Evolutionary conservation across 192 early-diverging fungal species (phyloP).

Genomic region (Umbelopsis ramanniana): DNA sequence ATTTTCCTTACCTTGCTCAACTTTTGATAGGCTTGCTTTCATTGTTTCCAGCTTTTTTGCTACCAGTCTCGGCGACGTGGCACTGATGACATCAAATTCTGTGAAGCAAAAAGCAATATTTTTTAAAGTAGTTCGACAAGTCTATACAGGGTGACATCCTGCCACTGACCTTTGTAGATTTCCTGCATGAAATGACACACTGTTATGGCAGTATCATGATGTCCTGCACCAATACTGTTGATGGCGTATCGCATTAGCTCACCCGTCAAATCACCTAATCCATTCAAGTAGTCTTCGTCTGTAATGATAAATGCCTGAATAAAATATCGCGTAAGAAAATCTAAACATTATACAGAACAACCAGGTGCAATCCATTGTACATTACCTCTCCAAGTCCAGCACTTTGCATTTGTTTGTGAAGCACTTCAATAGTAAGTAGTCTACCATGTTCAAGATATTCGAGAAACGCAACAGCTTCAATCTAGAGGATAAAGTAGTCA

Average conservation of each 20-base stretch:
- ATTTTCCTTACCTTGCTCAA: constrained; percentile 11
- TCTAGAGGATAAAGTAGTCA: constrained; percentile 4
- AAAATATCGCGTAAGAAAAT: background rate
- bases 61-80: background rate
- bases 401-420: constrained; percentile 32
- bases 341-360: background rate
- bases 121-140: background rate
- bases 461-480: constrained; percentile 51
- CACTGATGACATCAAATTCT: constrained; percentile 16
- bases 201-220: constrained; percentile 29
- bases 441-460: constrained; percentile 35
- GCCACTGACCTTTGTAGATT: constrained; percentile 32
- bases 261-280: constrained; percentile 63
- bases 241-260: constrained; percentile 64
- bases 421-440: constrained; percentile 31
- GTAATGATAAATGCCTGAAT: constrained; percentile 44
- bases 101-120: background rate
- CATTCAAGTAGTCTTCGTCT: constrained; percentile 57
- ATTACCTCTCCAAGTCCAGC: constrained; percentile 28
- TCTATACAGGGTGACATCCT: background rate
- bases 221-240: constrained; percentile 50
- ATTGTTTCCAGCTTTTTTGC: background rate
- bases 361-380: background rate
- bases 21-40: constrained; percentile 8
- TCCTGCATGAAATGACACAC: constrained; percentile 39